Evolutionary conservation across 768 basidiomycete genomes (phyloP).

Genomic region (Trichaptum fuscoviolaceum): DNA sequence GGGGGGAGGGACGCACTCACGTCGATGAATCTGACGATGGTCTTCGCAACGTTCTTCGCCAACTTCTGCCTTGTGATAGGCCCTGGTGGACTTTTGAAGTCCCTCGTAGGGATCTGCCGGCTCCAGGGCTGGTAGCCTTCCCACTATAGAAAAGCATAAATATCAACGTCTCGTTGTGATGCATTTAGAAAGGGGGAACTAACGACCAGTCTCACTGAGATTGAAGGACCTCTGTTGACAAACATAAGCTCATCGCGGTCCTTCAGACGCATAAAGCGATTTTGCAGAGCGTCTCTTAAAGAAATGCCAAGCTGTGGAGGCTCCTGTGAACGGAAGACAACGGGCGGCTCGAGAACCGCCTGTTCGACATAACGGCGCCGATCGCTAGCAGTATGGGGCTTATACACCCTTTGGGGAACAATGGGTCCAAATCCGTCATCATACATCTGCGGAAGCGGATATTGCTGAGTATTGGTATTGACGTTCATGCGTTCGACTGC

Average conservation of each 20-base stretch:
- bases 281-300: constrained; percentile 58
- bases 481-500: neutral
- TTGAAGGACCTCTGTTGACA: constrained; percentile 67
- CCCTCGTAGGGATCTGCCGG: constrained; percentile 76
- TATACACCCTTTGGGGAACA: constrained; percentile 67
- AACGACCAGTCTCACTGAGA: constrained; percentile 75
- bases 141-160: constrained; percentile 44
- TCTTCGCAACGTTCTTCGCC: constrained; percentile 76
- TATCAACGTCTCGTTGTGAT: constrained; percentile 12
- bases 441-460: neutral
- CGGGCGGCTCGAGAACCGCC: constrained; percentile 55
- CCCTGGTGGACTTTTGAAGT: constrained; percentile 72
- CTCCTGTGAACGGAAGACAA: constrained; percentile 53
- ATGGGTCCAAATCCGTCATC: constrained; percentile 27
- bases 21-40: constrained; percentile 61
- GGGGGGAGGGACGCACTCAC: constrained; percentile 29
- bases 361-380: constrained; percentile 72
- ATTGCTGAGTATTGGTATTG: neutral
- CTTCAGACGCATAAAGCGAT: constrained; percentile 47
- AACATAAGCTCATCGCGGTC: constrained; percentile 66
- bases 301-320: constrained; percentile 57
- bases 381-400: constrained; percentile 73
- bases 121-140: constrained; percentile 76
- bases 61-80: constrained; percentile 74
- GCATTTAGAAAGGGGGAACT: constrained; percentile 16